Base-by-base conservation (phyloP, 257 asterid species). In the Coffea eugenioides region DNA sequence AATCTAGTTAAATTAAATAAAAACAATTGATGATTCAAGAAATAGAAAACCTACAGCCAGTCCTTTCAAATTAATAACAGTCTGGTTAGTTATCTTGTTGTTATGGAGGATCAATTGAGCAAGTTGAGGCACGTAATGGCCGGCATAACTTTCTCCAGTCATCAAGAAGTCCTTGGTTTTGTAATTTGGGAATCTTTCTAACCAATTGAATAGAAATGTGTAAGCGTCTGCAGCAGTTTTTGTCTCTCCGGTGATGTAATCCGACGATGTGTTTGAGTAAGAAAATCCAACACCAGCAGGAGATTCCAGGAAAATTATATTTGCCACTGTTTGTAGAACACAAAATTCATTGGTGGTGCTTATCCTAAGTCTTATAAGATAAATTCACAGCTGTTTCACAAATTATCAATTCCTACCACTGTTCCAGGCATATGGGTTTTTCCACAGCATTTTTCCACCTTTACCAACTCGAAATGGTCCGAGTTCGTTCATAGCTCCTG, bases 271-370 rank as follows among this genome's bases (percentile, higher is more conserved):
- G 65, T 92, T 92, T 0, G 94, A 92, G 76, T 90, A 92, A 8
- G 94, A 92, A 74, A 91, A 92, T 77, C 96, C 97, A 34, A 92
- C 97, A 0, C 97, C 93, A 2, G 96, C 94, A 0, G 94, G 97
- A 4, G 97, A 92, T 62, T 92, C 96, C 84, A 92, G 51, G 86
- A 88, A 93, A 39, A 93, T 36, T 1, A 39, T 4, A 39, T 39
- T 39, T 39, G 43, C 43, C 43, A 39, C 43, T 39, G 3, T 39
- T 39, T 39, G 3, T 31, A 39, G 5, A 39, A 39, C 5, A 39
- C 4, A 39, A 4, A 39, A 39, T 39, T 39, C 43, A 4, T 39
- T 39, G 4, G 43, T 39, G 1, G 43, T 2, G 43, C 43, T 39
- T 39, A 39, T 39, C 5, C 43, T 39, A 39, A 39, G 5, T 39